These are phyloP conservation scores for Magnusiomyces magnusii DNA, from an alignment of 1,139 yeast species.

Conservation along the genomic window DNA sequence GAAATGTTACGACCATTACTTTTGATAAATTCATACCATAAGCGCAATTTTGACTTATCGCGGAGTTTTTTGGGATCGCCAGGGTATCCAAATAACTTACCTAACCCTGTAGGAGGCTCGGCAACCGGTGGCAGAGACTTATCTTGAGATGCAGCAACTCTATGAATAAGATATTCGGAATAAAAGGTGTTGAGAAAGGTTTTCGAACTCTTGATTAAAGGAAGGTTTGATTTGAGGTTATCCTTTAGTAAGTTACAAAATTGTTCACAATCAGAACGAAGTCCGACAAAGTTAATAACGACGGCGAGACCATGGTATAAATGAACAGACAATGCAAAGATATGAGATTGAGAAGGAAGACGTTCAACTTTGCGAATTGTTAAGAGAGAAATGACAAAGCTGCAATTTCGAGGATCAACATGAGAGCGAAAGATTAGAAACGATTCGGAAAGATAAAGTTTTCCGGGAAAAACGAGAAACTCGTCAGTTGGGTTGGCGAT, in stretches of 20 bases:
- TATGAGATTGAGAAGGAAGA: constrained; percentile 63
- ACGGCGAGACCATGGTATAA: constrained; percentile 62
- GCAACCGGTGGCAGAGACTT: constrained; percentile 18
- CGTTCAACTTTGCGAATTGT: constrained; percentile 82
- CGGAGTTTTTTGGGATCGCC: constrained; percentile 73
- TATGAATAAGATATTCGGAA: constrained; percentile 68
- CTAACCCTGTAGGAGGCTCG: constrained; percentile 77
- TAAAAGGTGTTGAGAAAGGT: constrained; percentile 68
- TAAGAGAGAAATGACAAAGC: constrained; percentile 64
- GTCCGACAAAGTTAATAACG: constrained; percentile 67
- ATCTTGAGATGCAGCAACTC: constrained; percentile 27
- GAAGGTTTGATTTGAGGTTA: constrained; percentile 55
- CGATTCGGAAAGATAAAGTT: constrained; percentile 61
- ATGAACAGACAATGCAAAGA: constrained; percentile 68
- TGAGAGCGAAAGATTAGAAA: constrained; percentile 68
- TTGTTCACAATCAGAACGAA: constrained; percentile 69
- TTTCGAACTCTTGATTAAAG: constrained; percentile 47
- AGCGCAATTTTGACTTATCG: constrained; percentile 78
- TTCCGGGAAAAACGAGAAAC: constrained; percentile 44
- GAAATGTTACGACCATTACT: constrained; percentile 81
- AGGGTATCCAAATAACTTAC: constrained; percentile 75
- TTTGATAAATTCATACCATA: constrained; percentile 88
- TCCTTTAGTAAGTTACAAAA: constrained; percentile 65
- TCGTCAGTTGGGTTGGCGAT: constrained; percentile 21
- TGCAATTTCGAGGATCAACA: constrained; percentile 60